Evolutionary conservation across 1,139 yeast genomes (phyloP).

Genomic region (Yamadazyma spencermartinsiae): DNA sequence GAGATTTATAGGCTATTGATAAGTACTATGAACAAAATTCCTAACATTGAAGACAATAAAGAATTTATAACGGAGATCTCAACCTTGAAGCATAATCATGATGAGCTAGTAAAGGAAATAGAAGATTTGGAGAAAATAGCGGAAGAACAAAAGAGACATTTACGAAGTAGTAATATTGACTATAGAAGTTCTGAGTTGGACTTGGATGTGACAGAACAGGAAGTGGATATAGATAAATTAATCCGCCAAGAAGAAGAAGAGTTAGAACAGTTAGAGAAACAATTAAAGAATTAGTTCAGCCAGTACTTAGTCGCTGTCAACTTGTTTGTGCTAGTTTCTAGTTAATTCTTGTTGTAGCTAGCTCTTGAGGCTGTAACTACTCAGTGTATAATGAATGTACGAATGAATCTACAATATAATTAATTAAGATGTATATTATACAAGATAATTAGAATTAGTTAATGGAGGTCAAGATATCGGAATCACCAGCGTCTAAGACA

Average conservation of each 20-base stretch:
- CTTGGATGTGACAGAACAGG: slow-evolving; percentile 7
- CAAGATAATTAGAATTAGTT: slow-evolving; percentile 12
- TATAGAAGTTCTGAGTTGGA: slow-evolving; percentile 10
- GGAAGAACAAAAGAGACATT: slow-evolving; percentile 28
- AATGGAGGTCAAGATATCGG: slow-evolving; percentile 81
- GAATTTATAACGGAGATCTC: slow-evolving; percentile 22
- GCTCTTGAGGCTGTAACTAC: not conserved
- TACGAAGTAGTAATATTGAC: slow-evolving; percentile 25
- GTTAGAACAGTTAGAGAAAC: slow-evolving; percentile 31
- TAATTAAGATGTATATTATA: slow-evolving; percentile 12
- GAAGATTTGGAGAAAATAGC: slow-evolving; percentile 26
- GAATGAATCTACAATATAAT: slow-evolving; percentile 1
- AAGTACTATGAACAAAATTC: slow-evolving; percentile 18
- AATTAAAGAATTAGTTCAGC: slow-evolving; percentile 17
- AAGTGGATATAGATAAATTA: slow-evolving; percentile 31
- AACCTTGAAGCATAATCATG: slow-evolving; percentile 23
- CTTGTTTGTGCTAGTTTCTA: not conserved
- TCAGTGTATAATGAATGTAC: not conserved
- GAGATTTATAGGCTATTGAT: slow-evolving; percentile 12
- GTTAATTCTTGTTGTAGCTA: not conserved
- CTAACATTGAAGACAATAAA: slow-evolving; percentile 28
- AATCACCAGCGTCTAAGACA: slow-evolving; percentile 98
- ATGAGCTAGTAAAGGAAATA: slow-evolving; percentile 25
- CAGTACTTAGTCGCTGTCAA: too few species aligned
- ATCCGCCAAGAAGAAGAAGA: slow-evolving; percentile 36